Base-by-base conservation (phyloP, 805 yeast species). In the Geotrichum ghanense region DNA sequence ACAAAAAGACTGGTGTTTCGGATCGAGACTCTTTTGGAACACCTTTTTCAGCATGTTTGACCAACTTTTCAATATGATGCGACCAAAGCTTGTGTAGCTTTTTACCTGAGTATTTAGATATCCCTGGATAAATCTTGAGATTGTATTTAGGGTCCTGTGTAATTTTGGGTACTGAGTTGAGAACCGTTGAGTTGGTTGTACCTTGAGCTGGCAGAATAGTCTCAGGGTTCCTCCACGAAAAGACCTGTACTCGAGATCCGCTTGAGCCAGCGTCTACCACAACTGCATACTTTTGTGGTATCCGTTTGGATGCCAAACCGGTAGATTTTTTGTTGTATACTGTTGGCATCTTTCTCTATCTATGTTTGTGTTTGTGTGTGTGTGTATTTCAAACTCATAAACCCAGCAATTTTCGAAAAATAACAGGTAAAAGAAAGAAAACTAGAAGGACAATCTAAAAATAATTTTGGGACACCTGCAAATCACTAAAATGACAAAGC, bases 261-360 rank as follows among this genome's bases (percentile, higher is more conserved):
- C 95, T 84, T 1, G 97, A 88, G 1, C 98, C 98, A 0, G 97
- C 87, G 63, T 90, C 98, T 2, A 90, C 74, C 14, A 90, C 94
- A 24, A 92, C 81, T 22, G 95, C 97, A 68, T 85, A 89, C 40
- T 54, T 57, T 10, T 22, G 12, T 6, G 42, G 9, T 6, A 7
- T 35, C 41, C n/a, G 25, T n/a, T 40, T 12, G 14, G 23, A 7
- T 41, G 9, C 14, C 14, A 31, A 12, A 10, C 12, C 17, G 12
- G 37, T 16, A 19, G 19, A n/a, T 31, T 19, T 5, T 31, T 31
- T 25, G 12, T 14, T 31, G 37, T 5, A 10, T 6, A 31, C 37
- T 6, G 37, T 31, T 6, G 17, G 37, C 37, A 31, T 31, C 16
- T 6, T 12, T 31, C 4, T n/a, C 16, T 31, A 12, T 7, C n/a